Base-by-base conservation (phyloP, 1,284 basidiomycete species). In the Ustilago esculenta region DNA sequence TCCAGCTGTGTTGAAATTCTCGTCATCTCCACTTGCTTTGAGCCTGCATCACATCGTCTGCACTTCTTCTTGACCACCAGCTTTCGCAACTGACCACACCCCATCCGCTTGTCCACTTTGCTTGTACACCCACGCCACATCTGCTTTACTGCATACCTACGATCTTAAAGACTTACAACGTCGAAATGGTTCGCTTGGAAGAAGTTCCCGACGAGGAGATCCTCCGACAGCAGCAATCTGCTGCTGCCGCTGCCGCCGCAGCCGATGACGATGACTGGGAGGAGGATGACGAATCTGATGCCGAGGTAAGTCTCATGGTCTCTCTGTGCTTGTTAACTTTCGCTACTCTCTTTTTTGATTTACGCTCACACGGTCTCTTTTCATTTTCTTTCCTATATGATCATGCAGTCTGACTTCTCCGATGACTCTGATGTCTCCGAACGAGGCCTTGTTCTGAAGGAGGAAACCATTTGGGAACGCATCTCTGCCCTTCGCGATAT, bases 401-500 rank as follows among this genome's bases (percentile, higher is more conserved):
- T 12, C 10, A 8, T 37, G 15, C 44, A 70, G 67, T 70, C 67
- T n/a, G 68, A 73, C 34, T 64, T 73, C 50, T 76, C 71, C 1
- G 71, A 76, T 53, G 71, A 76, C 41, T 72, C 70, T 9, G 73
- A 76, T 3, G 77, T 79, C 7, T 57, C 65, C 5, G 77, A 79
- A 58, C 73, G 74, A 30, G 77, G 72, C 20, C 54, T 79, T 12
- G 54, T 69, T 4, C 34, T 78, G 8, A 49, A 56, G 25, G 50
- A 75, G 30, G 95, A 98, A 84, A 88, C 93, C n/a, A 73, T 97
- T 73, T 86, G 88, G 76, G 92, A 98, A 84, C 91, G 95, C 60
- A 77, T 98, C 78, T 86, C 87, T 57, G 95, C 95, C 20, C 89
- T 98, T 80, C 90, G 90, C 73, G 95, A 98, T 86, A 97, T 98